These are phyloP conservation scores for Sugiyamaella sp. DNA, from an alignment of 1,139 yeast genomes.

Conservation along the genomic window DNA sequence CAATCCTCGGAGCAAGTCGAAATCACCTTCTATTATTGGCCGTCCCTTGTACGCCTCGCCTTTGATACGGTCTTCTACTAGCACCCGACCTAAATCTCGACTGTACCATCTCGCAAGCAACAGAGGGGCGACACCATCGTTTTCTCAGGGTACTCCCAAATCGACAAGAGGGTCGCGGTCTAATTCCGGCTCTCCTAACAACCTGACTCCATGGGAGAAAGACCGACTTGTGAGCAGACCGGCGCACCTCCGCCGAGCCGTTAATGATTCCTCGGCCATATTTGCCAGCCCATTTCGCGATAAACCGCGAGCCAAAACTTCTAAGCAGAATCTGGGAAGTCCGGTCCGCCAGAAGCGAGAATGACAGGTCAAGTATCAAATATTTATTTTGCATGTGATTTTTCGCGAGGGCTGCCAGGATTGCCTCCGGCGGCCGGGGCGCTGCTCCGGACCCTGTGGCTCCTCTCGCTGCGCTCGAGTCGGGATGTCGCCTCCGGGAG, in stretches of 20 bases:
- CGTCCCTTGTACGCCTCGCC: background rate
- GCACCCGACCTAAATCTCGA: background rate
- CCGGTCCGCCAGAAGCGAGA: slow-evolving; percentile 13
- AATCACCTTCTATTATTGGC: background rate
- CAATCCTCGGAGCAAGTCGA: background rate
- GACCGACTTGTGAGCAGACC: slow-evolving; percentile 30
- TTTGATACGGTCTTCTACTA: background rate
- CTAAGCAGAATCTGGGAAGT: slow-evolving; percentile 4
- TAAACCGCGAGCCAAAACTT: background rate
- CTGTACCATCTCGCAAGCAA: background rate
- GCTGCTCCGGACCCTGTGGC: too few relatives aligned
- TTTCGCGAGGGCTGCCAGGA: too few relatives aligned
- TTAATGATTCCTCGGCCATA: slow-evolving; percentile 15
- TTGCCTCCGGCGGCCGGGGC: too few relatives aligned
- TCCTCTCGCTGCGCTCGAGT: too few relatives aligned
- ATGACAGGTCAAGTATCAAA: too few relatives aligned
- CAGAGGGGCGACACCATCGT: background rate
- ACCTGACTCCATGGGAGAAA: slow-evolving; percentile 35
- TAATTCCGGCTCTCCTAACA: slow-evolving; percentile 3
- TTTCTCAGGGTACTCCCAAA: background rate
- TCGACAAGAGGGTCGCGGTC: background rate
- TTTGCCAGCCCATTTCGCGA: slow-evolving; percentile 21
- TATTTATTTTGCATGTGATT: too few relatives aligned
- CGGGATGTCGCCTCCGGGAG: too few relatives aligned
- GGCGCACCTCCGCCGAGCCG: slow-evolving; percentile 19